A percentile compares a stretch with the other conserved stretches of the same genome.
These are phyloP conservation scores for Phytophthora ohioensis DNA, from an alignment of 352 stramenopile species.

Conservation along the genomic window DNA sequence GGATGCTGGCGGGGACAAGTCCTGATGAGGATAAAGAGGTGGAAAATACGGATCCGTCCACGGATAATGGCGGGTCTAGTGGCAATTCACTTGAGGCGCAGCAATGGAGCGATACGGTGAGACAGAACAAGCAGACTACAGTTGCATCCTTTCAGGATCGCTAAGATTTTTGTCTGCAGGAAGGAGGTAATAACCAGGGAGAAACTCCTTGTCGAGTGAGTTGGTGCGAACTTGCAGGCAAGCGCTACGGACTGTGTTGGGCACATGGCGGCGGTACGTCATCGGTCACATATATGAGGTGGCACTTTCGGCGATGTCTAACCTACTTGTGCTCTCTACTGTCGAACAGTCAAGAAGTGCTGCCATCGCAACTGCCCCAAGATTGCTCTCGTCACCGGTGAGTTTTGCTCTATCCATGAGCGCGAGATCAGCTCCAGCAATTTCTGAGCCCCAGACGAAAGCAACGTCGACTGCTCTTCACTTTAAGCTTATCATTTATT, in stretches of 20 bases:
- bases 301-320: background rate
- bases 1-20: background rate
- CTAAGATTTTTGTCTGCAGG: slow-evolving; percentile 10
- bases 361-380: slow-evolving; percentile 43
- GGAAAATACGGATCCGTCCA: slow-evolving; percentile 6
- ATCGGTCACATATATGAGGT: background rate
- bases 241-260: slow-evolving; percentile 63
- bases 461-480: background rate
- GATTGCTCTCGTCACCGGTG: slow-evolving; percentile 35
- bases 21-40: slow-evolving; percentile 8
- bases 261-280: slow-evolving; percentile 53
- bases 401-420: slow-evolving; percentile 63
- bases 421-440: slow-evolving; percentile 18
- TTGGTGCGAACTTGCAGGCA: slow-evolving; percentile 54
- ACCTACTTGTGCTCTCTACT: too few species aligned
- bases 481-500: too few species aligned
- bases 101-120: slow-evolving; percentile 27
- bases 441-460: slow-evolving; percentile 13
- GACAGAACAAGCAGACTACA: background rate
- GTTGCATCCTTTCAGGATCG: background rate
- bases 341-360: slow-evolving; percentile 51
- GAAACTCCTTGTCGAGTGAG: slow-evolving; percentile 45
- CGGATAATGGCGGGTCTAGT: slow-evolving; percentile 14
- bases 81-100: slow-evolving; percentile 21
- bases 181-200: slow-evolving; percentile 7